These are phyloP conservation scores for Termitomyces sp. DNA, from an alignment of 768 basidiomycete genomes.

Conservation along the genomic window DNA sequence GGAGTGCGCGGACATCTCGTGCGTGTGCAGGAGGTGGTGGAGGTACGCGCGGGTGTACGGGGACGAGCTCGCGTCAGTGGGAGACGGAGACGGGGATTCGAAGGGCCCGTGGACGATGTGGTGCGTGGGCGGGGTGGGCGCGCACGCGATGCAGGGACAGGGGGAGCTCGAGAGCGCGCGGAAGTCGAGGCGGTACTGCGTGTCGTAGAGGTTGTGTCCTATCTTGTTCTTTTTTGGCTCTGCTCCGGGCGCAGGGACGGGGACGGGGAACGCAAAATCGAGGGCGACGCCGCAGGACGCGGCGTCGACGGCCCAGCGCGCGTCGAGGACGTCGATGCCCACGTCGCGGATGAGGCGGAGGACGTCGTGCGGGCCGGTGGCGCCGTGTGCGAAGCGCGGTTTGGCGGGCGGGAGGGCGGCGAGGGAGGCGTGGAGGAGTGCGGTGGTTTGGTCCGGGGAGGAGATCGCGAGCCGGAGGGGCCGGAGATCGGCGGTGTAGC, in stretches of 20 bases:
- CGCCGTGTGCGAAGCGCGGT: conserved; percentile 54
- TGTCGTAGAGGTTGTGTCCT: conserved; percentile 71
- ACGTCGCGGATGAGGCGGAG: conserved; percentile 56
- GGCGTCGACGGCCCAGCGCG: conserved; percentile 62
- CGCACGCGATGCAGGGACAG: conserved; percentile 56
- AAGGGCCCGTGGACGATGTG: conserved; percentile 38
- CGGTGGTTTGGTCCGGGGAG: conserved; percentile 7
- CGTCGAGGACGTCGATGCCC: conserved; percentile 76
- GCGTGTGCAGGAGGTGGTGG: conserved; percentile 44
- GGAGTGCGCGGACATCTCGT: conserved; percentile 85
- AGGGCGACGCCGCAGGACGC: conserved; percentile 70
- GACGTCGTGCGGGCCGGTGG: conserved; percentile 68
- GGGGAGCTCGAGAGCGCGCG: conserved; percentile 36
- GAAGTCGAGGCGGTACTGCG: conserved; percentile 57
- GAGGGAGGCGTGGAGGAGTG: conserved; percentile 59
- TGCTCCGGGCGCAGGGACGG: background rate
- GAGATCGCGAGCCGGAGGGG: conserved; percentile 33
- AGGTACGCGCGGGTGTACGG: background rate
- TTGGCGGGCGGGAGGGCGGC: conserved; percentile 45
- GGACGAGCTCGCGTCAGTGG: background rate
- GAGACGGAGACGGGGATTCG: background rate
- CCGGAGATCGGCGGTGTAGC: conserved; percentile 68
- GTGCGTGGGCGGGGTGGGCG: conserved; percentile 31
- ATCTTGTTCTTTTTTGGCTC: conserved; percentile 3
- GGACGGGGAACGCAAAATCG: conserved; percentile 70